Conservation (phyloP, 192 early-diverging fungal genomes). For the Chytriomyces sp. region DNA sequence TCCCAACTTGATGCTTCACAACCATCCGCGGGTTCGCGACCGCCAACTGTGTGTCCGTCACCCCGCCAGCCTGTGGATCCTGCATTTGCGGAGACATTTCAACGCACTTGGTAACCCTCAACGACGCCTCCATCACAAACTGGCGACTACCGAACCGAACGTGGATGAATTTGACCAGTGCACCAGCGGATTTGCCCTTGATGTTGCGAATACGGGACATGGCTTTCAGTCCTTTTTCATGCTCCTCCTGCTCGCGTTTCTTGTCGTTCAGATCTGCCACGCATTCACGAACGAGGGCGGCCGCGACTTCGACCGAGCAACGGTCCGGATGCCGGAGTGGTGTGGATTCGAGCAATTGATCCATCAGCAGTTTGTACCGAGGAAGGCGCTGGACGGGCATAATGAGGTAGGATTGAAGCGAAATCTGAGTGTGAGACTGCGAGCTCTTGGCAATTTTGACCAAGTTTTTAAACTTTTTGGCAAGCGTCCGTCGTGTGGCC, state of each 20-base stretch:
- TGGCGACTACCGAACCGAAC: neutral
- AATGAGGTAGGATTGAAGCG: slow-evolving; percentile 80
- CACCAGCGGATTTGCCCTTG: slow-evolving; percentile 20
- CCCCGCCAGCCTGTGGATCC: slow-evolving; percentile 17
- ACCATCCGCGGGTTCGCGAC: neutral
- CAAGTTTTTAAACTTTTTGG: slow-evolving; percentile 46
- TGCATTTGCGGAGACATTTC: slow-evolving; percentile 31
- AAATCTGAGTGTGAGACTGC: slow-evolving; percentile 75
- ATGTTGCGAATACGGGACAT: slow-evolving; percentile 26
- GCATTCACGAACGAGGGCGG: slow-evolving; percentile 66
- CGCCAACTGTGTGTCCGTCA: slow-evolving; percentile 30
- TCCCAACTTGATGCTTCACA: neutral
- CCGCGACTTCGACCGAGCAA: slow-evolving; percentile 60
- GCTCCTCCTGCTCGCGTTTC: slow-evolving; percentile 70
- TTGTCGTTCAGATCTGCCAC: slow-evolving; percentile 86
- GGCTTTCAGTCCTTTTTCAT: slow-evolving; percentile 33
- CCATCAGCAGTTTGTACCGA: slow-evolving; percentile 86
- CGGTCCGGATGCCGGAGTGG: slow-evolving; percentile 79
- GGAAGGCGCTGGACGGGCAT: slow-evolving; percentile 94
- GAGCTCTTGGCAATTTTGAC: slow-evolving; percentile 49
- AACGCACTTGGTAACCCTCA: slow-evolving; percentile 42
- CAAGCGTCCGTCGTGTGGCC: slow-evolving; percentile 34
- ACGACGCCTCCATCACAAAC: slow-evolving; percentile 35
- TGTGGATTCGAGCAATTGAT: slow-evolving; percentile 80
- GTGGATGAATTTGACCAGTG: slow-evolving; percentile 4